Evolutionary conservation across 2,329 filamentous ascomycete genomes (phyloP).

Genomic region (Diaporthe ilicicola): DNA sequence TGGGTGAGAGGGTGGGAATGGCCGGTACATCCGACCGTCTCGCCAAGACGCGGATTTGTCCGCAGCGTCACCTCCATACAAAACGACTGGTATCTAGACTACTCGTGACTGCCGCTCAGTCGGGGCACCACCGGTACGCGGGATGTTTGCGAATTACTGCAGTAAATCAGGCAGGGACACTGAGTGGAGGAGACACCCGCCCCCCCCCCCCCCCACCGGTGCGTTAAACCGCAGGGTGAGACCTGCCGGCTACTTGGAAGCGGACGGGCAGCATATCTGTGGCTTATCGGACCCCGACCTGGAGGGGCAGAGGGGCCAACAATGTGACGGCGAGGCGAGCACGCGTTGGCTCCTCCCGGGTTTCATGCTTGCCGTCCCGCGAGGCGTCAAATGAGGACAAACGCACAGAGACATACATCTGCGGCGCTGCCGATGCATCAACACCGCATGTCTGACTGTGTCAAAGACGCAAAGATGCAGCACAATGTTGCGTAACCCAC

Average conservation of each 20-base stretch:
- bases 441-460: not conserved
- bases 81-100: no score
- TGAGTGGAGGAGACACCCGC: conserved; percentile 11
- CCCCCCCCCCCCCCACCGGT: no score
- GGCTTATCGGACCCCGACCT: conserved; percentile 14
- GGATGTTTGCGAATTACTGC: conserved; percentile 25
- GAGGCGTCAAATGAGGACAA: conserved; percentile 20
- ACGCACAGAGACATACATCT: conserved; percentile 11
- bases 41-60: conserved; percentile 11
- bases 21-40: not conserved
- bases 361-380: not conserved
- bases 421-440: not conserved
- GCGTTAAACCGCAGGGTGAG: conserved; percentile 26
- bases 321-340: not conserved
- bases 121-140: conserved; percentile 22
- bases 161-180: not conserved
- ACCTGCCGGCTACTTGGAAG: conserved; percentile 24
- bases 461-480: not conserved
- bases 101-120: conserved; percentile 15
- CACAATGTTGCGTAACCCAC: conserved; percentile 14
- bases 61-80: not conserved
- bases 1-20: not conserved
- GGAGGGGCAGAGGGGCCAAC: not conserved
- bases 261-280: conserved; percentile 22
- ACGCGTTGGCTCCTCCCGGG: not conserved